Evolutionary conservation across 2,329 filamentous ascomycete genomes (phyloP).

Genomic region (Harringtonia aguacate): DNA sequence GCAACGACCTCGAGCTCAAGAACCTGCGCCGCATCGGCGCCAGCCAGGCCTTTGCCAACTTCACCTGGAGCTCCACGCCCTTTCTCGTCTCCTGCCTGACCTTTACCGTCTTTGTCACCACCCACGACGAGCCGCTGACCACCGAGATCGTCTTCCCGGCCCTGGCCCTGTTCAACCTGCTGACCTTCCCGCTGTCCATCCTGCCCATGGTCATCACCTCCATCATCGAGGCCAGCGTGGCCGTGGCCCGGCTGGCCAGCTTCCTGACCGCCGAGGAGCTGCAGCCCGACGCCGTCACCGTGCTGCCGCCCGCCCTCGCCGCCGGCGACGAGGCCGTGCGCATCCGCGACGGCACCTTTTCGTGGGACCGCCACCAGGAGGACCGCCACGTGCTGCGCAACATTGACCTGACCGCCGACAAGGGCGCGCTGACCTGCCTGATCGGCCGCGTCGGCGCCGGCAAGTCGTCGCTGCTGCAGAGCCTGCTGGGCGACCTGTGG

Average conservation of each 20-base stretch:
- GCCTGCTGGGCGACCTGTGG: constrained; percentile 83
- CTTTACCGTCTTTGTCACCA: constrained; percentile 88
- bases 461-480: constrained; percentile 86
- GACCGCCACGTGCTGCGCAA: constrained; percentile 61
- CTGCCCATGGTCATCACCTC: constrained; percentile 97
- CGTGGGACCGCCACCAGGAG: constrained; percentile 86
- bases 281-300: constrained; percentile 68
- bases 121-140: constrained; percentile 67
- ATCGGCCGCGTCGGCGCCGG: constrained; percentile 91
- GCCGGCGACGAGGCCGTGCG: constrained; percentile 76
- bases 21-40: constrained; percentile 94
- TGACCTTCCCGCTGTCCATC: constrained; percentile 89
- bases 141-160: constrained; percentile 96
- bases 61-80: constrained; percentile 95
- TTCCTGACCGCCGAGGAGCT: constrained; percentile 86
- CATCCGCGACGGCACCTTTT: constrained; percentile 79
- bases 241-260: constrained; percentile 71
- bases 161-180: constrained; percentile 84
- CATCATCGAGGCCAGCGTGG: constrained; percentile 92
- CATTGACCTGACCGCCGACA: constrained; percentile 80
- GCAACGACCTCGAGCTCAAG: constrained; percentile 91
- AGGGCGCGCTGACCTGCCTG: constrained; percentile 86
- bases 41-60: constrained; percentile 87
- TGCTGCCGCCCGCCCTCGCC: constrained; percentile 60
- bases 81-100: constrained; percentile 97